Evolutionary conservation across 331 rosid genomes (phyloP).

Genomic region (Malus hybrid): DNA sequence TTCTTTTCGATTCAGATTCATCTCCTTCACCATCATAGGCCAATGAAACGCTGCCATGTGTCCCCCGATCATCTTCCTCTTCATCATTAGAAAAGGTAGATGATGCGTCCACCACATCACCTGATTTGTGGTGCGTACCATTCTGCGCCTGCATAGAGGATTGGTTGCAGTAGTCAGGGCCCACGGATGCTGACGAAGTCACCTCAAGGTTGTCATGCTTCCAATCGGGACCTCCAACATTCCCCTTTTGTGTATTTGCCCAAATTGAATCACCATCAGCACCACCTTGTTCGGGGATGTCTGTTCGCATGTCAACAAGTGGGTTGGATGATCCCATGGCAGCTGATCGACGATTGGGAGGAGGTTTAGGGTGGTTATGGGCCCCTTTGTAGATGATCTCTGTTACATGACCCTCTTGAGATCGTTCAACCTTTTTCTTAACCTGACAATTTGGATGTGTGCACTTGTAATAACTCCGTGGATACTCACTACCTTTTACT

Average conservation of each 20-base stretch:
- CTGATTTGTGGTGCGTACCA: constrained; percentile 51
- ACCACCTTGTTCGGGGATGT: constrained; percentile 51
- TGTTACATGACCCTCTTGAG: constrained; percentile 87
- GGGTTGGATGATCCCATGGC: constrained; percentile 45
- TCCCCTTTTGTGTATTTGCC: constrained; percentile 52
- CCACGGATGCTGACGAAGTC: constrained; percentile 58
- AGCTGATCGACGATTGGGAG: constrained; percentile 67
- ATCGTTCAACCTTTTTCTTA: constrained; percentile 89
- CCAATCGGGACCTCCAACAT: constrained; percentile 50
- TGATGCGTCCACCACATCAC: constrained; percentile 76
- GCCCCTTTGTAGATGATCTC: constrained; percentile 93
- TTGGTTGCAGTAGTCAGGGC: constrained; percentile 58
- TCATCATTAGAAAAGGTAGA: constrained; percentile 89
- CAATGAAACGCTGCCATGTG: constrained; percentile 84
- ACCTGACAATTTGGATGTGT: constrained; percentile 81
- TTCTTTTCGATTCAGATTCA: constrained; percentile 90
- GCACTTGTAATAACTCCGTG: constrained; percentile 93
- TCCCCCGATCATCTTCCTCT: constrained; percentile 83
- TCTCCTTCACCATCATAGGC: constrained; percentile 89
- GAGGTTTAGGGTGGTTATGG: constrained; percentile 80
- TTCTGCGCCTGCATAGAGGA: constrained; percentile 58
- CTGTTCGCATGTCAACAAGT: constrained; percentile 56
- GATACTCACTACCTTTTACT: constrained; percentile 95
- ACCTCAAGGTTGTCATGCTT: constrained; percentile 74
- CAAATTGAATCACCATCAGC: constrained; percentile 48